Base-by-base conservation (phyloP, 2,329 filamentous ascomycete species). In the Colletotrichum incanum region DNA sequence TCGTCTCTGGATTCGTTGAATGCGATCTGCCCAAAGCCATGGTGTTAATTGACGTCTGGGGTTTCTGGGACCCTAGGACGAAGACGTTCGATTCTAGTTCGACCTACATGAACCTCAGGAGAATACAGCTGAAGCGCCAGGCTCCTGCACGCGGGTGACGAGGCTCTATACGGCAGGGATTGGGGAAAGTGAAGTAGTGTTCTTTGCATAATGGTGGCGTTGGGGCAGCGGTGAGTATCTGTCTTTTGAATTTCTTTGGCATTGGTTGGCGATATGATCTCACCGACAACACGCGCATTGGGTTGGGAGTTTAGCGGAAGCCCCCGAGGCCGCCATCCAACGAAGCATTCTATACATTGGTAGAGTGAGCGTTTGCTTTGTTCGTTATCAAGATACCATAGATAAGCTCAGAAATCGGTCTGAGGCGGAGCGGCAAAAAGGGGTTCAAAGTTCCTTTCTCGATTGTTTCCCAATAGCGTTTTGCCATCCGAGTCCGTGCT, bases 31-130 rank as follows among this genome's bases (percentile, higher is more conserved):
- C 85, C 2, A 83, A 79, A 28, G 84, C 84, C 1, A 82, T 82
- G 61, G 77, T 91, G 66, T 83, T 85, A 2, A 80, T 91, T 16
- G 86, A 90, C 71, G 88, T 89, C 2, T 71, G 79, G 14, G 86
- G 84, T 2, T 89, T 85, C 79, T 92, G 88, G 79, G 85, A 91
- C 76, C 89, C 89, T 1, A 87, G 89, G 77, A 85, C 84, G 50
- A 83, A 84, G 72, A 82, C 80, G 56, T 89, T 84, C 63, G 83
- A 76, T 47, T 12, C 37, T 5, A 49, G 45, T 1, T 75, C 73
- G 5, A 69, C 67, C 55, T 34, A 31, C 20, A 65, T 74, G 61
- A 58, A 37, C 20, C 26, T 74, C n/a, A 58, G 75, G 28, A 71
- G 75, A 18, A 62, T 75, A 18, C 64, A 73, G 26, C 72, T 74